phyloP scores from a whole-genome alignment of 192 early-diverging fungal genomes.

The Coemansia sp. region DNA sequence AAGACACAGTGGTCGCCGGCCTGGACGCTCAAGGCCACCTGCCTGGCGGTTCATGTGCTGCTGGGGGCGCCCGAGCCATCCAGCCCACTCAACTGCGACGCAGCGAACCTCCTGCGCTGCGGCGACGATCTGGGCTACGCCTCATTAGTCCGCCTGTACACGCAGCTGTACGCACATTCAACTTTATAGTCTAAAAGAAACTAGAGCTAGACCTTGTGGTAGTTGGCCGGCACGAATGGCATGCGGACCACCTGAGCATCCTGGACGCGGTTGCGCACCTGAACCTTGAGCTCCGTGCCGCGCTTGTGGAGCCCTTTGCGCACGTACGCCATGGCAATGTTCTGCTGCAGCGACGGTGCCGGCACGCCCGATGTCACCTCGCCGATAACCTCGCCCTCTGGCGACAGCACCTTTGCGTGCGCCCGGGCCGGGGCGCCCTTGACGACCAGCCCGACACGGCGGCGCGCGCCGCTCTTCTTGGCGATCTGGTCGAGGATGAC shows the following conservation, averaged over 20 bases:
- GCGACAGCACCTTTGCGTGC: conserved; percentile 60
- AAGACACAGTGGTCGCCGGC: conserved; percentile 92
- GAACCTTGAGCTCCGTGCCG: conserved; percentile 86
- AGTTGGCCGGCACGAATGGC: conserved; percentile 87
- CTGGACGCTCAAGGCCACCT: conserved; percentile 85
- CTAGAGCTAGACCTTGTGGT: conserved; percentile 56
- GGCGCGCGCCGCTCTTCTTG: conserved; percentile 65
- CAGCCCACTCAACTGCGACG: conserved; percentile 92
- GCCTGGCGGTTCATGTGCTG: conserved; percentile 76
- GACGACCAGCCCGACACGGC: conserved; percentile 85
- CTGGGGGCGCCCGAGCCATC: conserved; percentile 82
- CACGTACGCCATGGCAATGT: conserved; percentile 97
- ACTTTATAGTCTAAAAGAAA: conserved; percentile 1
- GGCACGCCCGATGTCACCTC: conserved; percentile 91
- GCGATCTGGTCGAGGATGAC: conserved; percentile 79
- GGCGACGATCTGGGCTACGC: conserved; percentile 83
- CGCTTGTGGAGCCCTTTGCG: conserved; percentile 81
- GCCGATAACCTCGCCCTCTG: conserved; percentile 63
- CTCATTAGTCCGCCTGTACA: conserved; percentile 83
- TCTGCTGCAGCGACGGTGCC: conserved; percentile 84
- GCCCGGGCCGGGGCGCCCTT: conserved; percentile 91
- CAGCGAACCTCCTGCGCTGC: conserved; percentile 84
- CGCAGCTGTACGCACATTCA: conserved; percentile 55
- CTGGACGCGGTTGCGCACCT: conserved; percentile 81
- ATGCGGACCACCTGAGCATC: conserved; percentile 84